Evolutionary conservation across 192 early-diverging fungal species (phyloP), one percentile per base, ranked within the genome.

Genomic region (Gigaspora rosea): DNA sequence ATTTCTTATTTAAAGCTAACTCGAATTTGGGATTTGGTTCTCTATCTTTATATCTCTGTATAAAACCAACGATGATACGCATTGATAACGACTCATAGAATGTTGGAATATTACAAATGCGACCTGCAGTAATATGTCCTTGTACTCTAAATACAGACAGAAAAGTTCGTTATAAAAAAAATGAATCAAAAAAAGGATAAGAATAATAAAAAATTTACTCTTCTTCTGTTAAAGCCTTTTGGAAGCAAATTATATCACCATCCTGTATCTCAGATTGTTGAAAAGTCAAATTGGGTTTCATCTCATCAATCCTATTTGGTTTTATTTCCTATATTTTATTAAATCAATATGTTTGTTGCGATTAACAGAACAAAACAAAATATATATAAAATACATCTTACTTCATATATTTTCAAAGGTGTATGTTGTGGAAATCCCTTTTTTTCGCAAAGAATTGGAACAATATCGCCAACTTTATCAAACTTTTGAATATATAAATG

Each of bases 181-280:
- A 22, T 32, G 41, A 50, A 56, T 20, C 16, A 32, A 56, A 57
- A 56, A 8, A 4, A 22, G 32, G 5, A 27, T 20, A 10, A n/a
- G 27, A 56, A 12, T 32, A 48, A 41, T 18, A 58, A 22, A 57
- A 27, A 54, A 78, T 78, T 20, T 80, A 87, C 82, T 88, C 83
- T 73, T 84, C 80, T 50, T 78, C 80, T 20, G 81, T 85, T 27
- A 90, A 75, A 27, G 82, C 83, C 20, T 81, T 82, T 82, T 97
- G 95, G 80, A 92, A 91, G 76, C 88, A 92, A 70, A 99, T 88
- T 70, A 99, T 97, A 79, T 99, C 97, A 46, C 97, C 97, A 70
- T 92, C 92, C 79, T 94, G 91, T 62, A 99, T 90, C 80, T 99
- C 97, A 18, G 93, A 90, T 41, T 82, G 63, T 1, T 64, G 61